Evolutionary conservation across 2,329 filamentous ascomycete species (phyloP), one percentile per base, ranked within the genome.

Genomic region (Beauveria pseudobassiana): DNA sequence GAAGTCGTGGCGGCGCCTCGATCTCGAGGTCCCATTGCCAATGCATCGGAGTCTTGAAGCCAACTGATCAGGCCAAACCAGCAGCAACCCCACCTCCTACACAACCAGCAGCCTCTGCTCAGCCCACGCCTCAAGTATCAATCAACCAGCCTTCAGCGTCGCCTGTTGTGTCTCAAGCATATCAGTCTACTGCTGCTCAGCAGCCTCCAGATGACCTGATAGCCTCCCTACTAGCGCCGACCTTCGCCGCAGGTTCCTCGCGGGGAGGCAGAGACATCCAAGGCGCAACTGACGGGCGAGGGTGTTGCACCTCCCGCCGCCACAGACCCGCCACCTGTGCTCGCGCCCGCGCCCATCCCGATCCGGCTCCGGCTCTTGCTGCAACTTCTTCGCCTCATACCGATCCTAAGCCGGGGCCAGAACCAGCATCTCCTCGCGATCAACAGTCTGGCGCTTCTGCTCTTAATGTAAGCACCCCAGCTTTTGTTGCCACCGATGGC

Each of bases 191-290:
- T n/a, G 34, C 57, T 52, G 38, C 30, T 18, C 58, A 60, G 14
- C 49, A 46, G 40, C 38, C 9, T 20, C n/a, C 40, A 40, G 50
- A 54, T 12, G 42, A 26, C 22, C 18, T 28, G 14, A 42, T 60
- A 12, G 50, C 48, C 9, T 53, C 58, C 60, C 52, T n/a, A 14
- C 10, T 7, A 52, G 45, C 18, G 18, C 52, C 9, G 46, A 63
- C 20, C 63, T 64, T 8, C 68, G 73, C 10, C 70, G 70, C n/a
- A 69, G 69, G 50, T 76, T 76, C n/a, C n/a, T n/a, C n/a, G n/a
- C n/a, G n/a, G n/a, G 74, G 74, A 76, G 62, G 71, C 67, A 45
- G 70, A 68, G 8, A 22, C 53, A 14, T 34, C 59, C 20, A 53
- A 48, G 42, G 20, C 40, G 26, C 4, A 40, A 18, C 10, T 40